phyloP scores from a whole-genome alignment of 371 early-diverging fungal species.

The Mucor indicus region DNA sequence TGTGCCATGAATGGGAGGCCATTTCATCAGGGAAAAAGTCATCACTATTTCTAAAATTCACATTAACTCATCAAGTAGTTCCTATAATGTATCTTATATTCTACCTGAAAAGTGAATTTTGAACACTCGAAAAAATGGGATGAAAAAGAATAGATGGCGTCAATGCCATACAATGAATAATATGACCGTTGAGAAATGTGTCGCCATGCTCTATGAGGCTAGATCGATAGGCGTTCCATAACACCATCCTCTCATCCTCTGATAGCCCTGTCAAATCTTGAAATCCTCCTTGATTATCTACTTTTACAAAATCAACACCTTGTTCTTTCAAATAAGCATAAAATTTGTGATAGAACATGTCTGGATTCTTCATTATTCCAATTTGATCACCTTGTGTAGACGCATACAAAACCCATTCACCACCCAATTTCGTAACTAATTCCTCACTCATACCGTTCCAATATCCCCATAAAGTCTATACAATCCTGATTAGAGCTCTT shows the following conservation, averaged over 20 bases:
- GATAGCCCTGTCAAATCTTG: constrained; percentile 8
- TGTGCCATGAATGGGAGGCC: constrained; percentile 49
- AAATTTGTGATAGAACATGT: constrained; percentile 35
- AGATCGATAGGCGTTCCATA: constrained; percentile 27
- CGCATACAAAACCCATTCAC: not conserved
- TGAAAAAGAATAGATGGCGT: constrained; percentile 26
- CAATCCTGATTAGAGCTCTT: too few relatives aligned
- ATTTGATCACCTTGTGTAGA: not conserved
- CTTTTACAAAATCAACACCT: constrained; percentile 41
- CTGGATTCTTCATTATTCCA: constrained; percentile 5
- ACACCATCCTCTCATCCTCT: not conserved
- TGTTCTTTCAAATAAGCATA: constrained; percentile 20
- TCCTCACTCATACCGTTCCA: constrained; percentile 33
- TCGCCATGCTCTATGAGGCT: constrained; percentile 15
- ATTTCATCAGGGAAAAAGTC: constrained; percentile 44
- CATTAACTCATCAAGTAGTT: not conserved
- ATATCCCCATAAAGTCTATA: constrained; percentile 37
- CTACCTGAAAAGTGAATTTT: constrained; percentile 4
- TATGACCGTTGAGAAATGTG: constrained; percentile 2
- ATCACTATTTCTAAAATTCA: constrained; percentile 37
- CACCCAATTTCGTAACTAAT: not conserved
- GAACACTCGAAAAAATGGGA: constrained; percentile 2
- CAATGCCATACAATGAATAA: constrained; percentile 48
- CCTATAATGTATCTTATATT: too few relatives aligned
- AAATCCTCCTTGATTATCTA: constrained; percentile 41